Evolutionary conservation across 2,329 filamentous ascomycete genomes (phyloP).

Genomic region (Shiraia bambusicola): DNA sequence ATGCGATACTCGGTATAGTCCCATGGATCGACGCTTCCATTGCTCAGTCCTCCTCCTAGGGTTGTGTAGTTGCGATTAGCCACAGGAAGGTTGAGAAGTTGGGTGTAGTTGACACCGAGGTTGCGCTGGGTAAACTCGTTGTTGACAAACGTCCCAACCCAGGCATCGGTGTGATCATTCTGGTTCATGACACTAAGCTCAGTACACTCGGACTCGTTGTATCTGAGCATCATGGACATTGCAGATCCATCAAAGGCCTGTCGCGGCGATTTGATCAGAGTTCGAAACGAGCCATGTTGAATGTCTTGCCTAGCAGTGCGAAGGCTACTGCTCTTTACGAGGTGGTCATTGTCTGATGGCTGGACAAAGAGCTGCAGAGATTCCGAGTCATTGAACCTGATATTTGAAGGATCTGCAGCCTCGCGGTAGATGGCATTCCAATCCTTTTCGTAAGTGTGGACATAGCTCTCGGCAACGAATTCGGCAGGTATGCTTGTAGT

Average conservation of each 20-base stretch:
- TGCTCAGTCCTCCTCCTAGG: constrained; percentile 29
- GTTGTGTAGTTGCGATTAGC: constrained; percentile 44
- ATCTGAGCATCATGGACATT: constrained; percentile 50
- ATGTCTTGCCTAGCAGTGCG: constrained; percentile 50
- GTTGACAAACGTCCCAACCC: constrained; percentile 44
- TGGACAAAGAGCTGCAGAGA: constrained; percentile 42
- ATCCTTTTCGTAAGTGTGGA: constrained; percentile 49
- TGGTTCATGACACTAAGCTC: constrained; percentile 52
- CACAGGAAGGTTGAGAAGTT: constrained; percentile 27
- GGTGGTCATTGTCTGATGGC: constrained; percentile 38
- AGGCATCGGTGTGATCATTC: constrained; percentile 42
- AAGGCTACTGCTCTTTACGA: constrained; percentile 49
- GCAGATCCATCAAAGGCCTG: constrained; percentile 44
- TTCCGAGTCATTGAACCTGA: constrained; percentile 38
- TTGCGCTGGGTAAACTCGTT: constrained; percentile 42
- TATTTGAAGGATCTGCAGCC: constrained; percentile 46
- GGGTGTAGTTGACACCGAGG: constrained; percentile 47
- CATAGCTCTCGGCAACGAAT: constrained; percentile 46
- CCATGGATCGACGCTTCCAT: constrained; percentile 44
- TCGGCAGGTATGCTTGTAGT: constrained; percentile 40
- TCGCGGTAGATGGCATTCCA: constrained; percentile 51
- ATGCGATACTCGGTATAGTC: constrained; percentile 50
- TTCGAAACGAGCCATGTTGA: constrained; percentile 51
- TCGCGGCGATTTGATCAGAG: constrained; percentile 46
- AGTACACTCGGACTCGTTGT: constrained; percentile 48